phyloP scores from a whole-genome alignment of 768 basidiomycete genomes.

The Amanita rimosa region DNA sequence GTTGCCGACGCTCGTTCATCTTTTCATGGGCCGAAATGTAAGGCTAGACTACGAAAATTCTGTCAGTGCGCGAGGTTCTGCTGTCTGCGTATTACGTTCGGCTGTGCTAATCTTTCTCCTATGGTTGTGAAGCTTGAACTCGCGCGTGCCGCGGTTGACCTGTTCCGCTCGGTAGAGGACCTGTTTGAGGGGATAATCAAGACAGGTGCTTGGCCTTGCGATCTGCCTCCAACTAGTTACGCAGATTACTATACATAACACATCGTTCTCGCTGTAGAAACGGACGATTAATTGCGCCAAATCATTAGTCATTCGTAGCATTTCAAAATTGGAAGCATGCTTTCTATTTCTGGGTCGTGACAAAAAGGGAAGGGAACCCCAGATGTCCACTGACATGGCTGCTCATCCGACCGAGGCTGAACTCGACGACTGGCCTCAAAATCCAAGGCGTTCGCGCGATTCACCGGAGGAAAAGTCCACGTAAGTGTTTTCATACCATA shows the following conservation, averaged over 20 bases:
- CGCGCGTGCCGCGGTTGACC: slow-evolving; percentile 37
- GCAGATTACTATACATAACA: slow-evolving; percentile 21
- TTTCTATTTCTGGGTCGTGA: neutral
- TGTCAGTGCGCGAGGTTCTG: slow-evolving; percentile 20
- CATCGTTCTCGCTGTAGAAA: neutral
- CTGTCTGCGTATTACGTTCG: slow-evolving; percentile 5
- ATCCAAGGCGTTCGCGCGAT: neutral
- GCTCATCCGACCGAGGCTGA: slow-evolving; percentile 4
- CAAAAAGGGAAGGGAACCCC: neutral
- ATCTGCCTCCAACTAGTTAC: slow-evolving; percentile 25
- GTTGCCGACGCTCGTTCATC: slow-evolving; percentile 28
- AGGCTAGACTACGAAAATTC: slow-evolving; percentile 33
- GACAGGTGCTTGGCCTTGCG: slow-evolving; percentile 40
- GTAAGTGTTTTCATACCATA: neutral
- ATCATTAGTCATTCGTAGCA: neutral
- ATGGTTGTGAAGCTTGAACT: slow-evolving; percentile 29
- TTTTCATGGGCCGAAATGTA: slow-evolving; percentile 34
- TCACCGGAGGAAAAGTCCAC: neutral
- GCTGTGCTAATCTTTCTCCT: slow-evolving; percentile 6
- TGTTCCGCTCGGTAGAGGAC: slow-evolving; percentile 40
- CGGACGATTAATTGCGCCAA: slow-evolving; percentile 1
- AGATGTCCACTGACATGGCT: slow-evolving; percentile 4
- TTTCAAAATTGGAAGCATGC: neutral
- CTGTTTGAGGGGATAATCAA: slow-evolving; percentile 33
- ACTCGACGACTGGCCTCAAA: slow-evolving; percentile 1